Evolutionary conservation across 805 yeast genomes (phyloP).

Genomic region (Teunomyces atbi): DNA sequence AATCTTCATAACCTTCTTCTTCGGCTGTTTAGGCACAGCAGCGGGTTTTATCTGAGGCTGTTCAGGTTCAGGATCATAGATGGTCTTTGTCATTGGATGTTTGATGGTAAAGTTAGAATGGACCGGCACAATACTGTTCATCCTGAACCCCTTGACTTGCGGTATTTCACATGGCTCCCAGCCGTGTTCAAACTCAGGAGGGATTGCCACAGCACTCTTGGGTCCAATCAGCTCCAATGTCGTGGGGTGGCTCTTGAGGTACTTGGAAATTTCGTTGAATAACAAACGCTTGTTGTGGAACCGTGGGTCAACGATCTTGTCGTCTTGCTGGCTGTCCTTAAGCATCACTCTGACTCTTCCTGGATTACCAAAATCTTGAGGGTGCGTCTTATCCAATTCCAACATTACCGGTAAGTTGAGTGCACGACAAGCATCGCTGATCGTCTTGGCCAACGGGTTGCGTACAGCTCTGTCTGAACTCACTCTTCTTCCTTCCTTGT

Average conservation of each 20-base stretch:
- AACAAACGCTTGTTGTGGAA: conserved; percentile 59
- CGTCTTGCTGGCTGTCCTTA: conserved; percentile 46
- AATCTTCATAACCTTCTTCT: conserved; percentile 60
- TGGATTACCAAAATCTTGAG: conserved; percentile 96
- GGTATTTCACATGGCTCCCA: conserved; percentile 64
- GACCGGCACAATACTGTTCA: conserved; percentile 87
- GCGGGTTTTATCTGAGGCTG: conserved; percentile 20
- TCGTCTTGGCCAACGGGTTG: conserved; percentile 83
- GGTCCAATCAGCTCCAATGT: conserved; percentile 53
- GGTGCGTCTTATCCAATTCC: conserved; percentile 86
- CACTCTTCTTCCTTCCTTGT: conserved; percentile 82
- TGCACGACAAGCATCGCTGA: conserved; percentile 68
- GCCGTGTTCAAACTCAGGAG: conserved; percentile 55
- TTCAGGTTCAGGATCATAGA: conserved; percentile 55
- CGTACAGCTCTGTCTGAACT: conserved; percentile 64
- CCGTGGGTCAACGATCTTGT: conserved; percentile 25
- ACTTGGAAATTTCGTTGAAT: conserved; percentile 57
- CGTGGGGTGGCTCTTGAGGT: conserved; percentile 67
- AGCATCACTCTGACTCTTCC: conserved; percentile 86
- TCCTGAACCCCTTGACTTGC: conserved; percentile 77
- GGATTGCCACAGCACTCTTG: conserved; percentile 56
- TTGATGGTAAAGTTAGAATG: conserved; percentile 78
- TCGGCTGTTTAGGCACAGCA: conserved; percentile 45
- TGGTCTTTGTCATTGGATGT: conserved; percentile 74
- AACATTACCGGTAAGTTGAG: conserved; percentile 45